Evolutionary conservation across 768 basidiomycete genomes (phyloP).

Genomic region (Dentipellis sp.): DNA sequence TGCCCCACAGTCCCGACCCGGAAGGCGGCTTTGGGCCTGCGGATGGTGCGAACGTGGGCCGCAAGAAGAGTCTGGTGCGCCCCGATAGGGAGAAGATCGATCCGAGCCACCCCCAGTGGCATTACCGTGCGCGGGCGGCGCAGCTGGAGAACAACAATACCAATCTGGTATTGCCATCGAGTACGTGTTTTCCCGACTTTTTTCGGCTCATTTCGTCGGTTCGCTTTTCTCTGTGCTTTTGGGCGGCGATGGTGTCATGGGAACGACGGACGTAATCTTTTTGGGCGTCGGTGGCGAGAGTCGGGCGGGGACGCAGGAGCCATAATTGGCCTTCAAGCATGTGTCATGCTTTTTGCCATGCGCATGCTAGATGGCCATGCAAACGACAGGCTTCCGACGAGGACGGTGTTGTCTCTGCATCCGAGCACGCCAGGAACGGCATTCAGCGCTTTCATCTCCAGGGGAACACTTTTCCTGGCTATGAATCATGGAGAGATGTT

Average conservation of each 20-base stretch:
- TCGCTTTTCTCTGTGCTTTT: slow-evolving; percentile 2
- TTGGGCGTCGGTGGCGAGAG: no score
- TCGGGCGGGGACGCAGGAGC: no score
- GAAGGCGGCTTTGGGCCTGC: slow-evolving; percentile 19
- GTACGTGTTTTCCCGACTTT: slow-evolving; percentile 39
- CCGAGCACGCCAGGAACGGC: no score
- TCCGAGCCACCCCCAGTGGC: slow-evolving; percentile 87
- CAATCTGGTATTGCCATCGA: slow-evolving; percentile 69
- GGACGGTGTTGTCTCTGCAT: no score
- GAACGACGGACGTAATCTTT: no score
- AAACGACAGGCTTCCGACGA: no score
- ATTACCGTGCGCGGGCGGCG: slow-evolving; percentile 84
- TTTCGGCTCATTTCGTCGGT: slow-evolving; percentile 5
- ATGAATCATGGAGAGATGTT: no score
- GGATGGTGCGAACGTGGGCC: slow-evolving; percentile 46
- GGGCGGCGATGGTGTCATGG: not conserved
- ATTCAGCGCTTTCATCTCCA: no score
- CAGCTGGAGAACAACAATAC: slow-evolving; percentile 64
- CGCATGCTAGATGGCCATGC: no score
- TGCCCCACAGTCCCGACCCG: slow-evolving; percentile 29
- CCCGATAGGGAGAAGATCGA: slow-evolving; percentile 97
- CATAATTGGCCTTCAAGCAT: no score
- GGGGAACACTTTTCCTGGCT: no score
- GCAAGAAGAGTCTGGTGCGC: slow-evolving; percentile 88
- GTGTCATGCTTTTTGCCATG: no score